Percentiles rank a stretch among this genome's conserved stretches.
Evolutionary conservation across 805 yeast species (phyloP).

Genomic region (Candida vaughaniae): DNA sequence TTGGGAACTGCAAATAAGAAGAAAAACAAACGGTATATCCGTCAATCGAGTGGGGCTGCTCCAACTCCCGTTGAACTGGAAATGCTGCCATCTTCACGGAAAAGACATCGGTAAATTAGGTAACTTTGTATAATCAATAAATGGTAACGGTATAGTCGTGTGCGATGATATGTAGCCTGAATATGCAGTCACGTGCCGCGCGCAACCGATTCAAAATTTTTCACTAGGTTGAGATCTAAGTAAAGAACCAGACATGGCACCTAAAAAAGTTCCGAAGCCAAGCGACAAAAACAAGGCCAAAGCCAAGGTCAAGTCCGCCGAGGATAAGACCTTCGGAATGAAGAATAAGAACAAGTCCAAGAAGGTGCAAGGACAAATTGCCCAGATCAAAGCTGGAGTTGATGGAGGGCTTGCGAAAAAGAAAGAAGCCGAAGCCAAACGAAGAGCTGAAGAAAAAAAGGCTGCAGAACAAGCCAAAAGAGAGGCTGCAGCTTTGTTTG

Average conservation of each 20-base stretch:
- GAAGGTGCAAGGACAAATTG: slow-evolving; percentile 73
- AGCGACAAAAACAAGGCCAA: slow-evolving; percentile 64
- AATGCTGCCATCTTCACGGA: slow-evolving; percentile 7
- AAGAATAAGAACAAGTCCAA: slow-evolving; percentile 94
- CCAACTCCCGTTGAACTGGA: slow-evolving; percentile 16
- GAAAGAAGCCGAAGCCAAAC: slow-evolving; percentile 71
- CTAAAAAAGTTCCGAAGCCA: slow-evolving; percentile 61
- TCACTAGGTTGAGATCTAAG: slow-evolving; percentile 6
- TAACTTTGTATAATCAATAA: not conserved
- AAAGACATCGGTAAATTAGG: not conserved
- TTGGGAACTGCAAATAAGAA: slow-evolving; percentile 26
- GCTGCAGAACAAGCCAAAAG: slow-evolving; percentile 87
- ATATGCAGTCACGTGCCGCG: no score
- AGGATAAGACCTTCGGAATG: slow-evolving; percentile 90
- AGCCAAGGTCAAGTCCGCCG: slow-evolving; percentile 63
- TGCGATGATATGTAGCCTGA: no score
- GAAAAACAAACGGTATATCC: slow-evolving; percentile 15
- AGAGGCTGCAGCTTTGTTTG: slow-evolving; percentile 80
- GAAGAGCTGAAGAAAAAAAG: slow-evolving; percentile 74
- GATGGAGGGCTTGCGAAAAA: slow-evolving; percentile 57
- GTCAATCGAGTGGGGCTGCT: slow-evolving; percentile 1
- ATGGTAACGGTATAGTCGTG: slow-evolving; percentile 3
- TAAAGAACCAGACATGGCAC: slow-evolving; percentile 57
- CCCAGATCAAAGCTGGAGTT: slow-evolving; percentile 40
- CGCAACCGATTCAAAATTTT: slow-evolving; percentile 6